A percentile compares a stretch with the other conserved stretches of the same genome.
These are phyloP conservation scores for Suillus brevipes DNA, from an alignment of 768 basidiomycete genomes.

Conservation along the genomic window DNA sequence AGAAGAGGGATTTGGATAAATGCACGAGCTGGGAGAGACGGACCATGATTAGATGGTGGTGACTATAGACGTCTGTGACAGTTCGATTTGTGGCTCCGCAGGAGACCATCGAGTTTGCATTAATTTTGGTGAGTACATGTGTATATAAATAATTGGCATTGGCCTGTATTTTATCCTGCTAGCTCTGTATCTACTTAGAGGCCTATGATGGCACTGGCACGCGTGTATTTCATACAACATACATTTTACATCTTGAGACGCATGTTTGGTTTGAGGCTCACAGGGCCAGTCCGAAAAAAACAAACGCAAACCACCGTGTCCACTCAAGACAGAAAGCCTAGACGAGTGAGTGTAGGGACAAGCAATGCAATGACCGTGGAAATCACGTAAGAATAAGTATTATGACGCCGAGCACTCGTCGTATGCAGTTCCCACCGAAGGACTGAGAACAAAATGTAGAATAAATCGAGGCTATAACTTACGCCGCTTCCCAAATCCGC, in stretches of 20 bases:
- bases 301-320: background rate
- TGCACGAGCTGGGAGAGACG: background rate
- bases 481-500: slow-evolving; percentile 40
- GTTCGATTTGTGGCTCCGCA: background rate
- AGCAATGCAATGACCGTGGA: background rate
- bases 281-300: background rate
- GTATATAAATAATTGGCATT: background rate
- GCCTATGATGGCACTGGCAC: background rate
- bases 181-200: background rate
- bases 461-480: slow-evolving; percentile 25
- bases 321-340: background rate
- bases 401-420: background rate
- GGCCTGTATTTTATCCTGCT: background rate
- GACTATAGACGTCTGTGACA: background rate
- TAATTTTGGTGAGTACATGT: background rate
- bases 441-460: background rate
- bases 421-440: background rate
- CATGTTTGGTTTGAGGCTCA: background rate
- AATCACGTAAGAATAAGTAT: background rate
- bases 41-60: background rate
- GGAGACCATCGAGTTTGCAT: background rate
- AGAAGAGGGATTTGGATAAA: slow-evolving; percentile 18
- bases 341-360: background rate
- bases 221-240: background rate
- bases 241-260: background rate